These are phyloP conservation scores for Hypoxylon sp. DNA, from an alignment of 2,329 filamentous ascomycete genomes.

Conservation along the genomic window DNA sequence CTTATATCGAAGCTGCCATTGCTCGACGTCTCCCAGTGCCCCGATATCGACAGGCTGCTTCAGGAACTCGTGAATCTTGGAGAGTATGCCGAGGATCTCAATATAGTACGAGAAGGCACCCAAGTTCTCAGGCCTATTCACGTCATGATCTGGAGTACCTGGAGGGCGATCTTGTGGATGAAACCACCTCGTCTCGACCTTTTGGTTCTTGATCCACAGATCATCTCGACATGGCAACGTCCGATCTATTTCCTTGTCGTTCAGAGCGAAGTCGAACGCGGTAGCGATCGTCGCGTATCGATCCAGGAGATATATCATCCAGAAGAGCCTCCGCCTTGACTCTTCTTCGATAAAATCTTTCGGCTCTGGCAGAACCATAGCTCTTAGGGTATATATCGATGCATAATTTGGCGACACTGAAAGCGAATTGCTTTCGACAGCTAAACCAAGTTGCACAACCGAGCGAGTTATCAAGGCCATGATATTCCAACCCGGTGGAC, in stretches of 20 bases:
- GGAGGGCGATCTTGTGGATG: constrained; percentile 63
- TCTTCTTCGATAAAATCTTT: constrained; percentile 92
- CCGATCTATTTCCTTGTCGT: constrained; percentile 91
- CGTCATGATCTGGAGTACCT: constrained; percentile 70
- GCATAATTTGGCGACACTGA: constrained; percentile 83
- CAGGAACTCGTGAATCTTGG: constrained; percentile 88
- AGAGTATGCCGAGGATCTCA: constrained; percentile 88
- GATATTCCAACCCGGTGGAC: constrained; percentile 92
- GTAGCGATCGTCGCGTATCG: constrained; percentile 92
- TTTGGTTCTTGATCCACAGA: constrained; percentile 85
- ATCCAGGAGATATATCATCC: constrained; percentile 94
- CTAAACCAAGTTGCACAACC: constrained; percentile 88
- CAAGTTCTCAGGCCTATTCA: constrained; percentile 82
- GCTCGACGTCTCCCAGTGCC: constrained; percentile 85
- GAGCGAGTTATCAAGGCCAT: constrained; percentile 90
- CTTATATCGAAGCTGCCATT: constrained; percentile 90
- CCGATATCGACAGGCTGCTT: constrained; percentile 92
- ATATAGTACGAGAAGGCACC: constrained; percentile 93
- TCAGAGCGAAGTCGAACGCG: constrained; percentile 90
- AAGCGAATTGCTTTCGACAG: constrained; percentile 85
- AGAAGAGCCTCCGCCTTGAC: constrained; percentile 85
- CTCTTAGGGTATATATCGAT: constrained; percentile 90
- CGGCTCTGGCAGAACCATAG: constrained; percentile 86
- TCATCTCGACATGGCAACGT: constrained; percentile 90
- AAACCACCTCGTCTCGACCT: constrained; percentile 89